Evolutionary conservation across 129 eudicot genomes (phyloP).

Genomic region (Heracleum sosnowskyi): DNA sequence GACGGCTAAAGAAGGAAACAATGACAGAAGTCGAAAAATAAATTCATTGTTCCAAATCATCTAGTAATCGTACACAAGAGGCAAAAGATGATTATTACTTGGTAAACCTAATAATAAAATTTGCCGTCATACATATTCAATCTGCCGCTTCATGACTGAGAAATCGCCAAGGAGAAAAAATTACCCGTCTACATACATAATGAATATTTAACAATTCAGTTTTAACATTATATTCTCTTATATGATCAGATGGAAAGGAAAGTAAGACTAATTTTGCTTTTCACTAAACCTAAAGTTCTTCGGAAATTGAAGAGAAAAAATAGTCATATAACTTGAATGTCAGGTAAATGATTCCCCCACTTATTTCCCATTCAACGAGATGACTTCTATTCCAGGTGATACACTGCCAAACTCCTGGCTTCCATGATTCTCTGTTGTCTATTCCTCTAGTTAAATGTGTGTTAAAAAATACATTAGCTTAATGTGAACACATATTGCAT

Average conservation of each 20-base stretch:
- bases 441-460: not conserved
- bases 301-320: no score
- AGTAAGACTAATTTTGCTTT: not conserved
- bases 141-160: no score
- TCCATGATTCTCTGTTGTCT: not conserved
- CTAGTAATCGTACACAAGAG: not conserved
- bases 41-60: not conserved
- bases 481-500: not conserved
- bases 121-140: not conserved
- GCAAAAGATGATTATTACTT: not conserved
- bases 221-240: no score
- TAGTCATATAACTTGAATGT: not conserved
- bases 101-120: not conserved
- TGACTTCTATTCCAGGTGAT: not conserved
- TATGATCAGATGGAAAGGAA: not conserved
- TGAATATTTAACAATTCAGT: no score
- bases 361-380: not conserved
- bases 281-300: not conserved
- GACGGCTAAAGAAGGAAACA: not conserved
- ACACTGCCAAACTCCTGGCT: not conserved
- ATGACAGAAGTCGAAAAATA: not conserved
- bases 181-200: no score
- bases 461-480: not conserved
- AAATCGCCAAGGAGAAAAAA: no score
- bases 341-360: not conserved